Conservation (phyloP, 2,329 filamentous ascomycete genomes). For the Whalleya microplaca region DNA sequence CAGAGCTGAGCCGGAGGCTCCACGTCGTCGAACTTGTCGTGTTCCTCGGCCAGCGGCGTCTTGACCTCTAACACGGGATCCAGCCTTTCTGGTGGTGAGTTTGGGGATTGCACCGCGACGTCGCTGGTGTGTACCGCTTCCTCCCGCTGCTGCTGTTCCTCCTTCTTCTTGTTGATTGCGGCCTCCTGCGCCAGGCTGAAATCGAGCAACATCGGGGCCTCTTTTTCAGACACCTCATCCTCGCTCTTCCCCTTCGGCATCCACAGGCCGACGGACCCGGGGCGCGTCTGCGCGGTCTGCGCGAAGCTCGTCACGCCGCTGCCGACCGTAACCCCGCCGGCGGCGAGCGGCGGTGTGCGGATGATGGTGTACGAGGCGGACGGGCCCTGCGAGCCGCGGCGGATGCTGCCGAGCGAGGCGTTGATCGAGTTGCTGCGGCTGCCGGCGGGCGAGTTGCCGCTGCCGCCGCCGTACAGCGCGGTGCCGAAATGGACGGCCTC, state of each 20-base stretch:
- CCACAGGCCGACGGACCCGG: slow-evolving; percentile 53
- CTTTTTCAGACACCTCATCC: slow-evolving; percentile 30
- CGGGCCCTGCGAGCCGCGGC: slow-evolving; percentile 33
- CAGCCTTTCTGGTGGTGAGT: not conserved
- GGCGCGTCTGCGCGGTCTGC: slow-evolving; percentile 38
- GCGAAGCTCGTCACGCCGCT: slow-evolving; percentile 35
- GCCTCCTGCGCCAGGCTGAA: slow-evolving; percentile 47
- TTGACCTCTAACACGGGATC: not conserved
- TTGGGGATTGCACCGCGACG: not conserved
- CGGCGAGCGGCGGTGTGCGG: slow-evolving; percentile 30
- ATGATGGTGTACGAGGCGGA: slow-evolving; percentile 8
- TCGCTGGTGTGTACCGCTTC: slow-evolving; percentile 1
- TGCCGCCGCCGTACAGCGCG: slow-evolving; percentile 44
- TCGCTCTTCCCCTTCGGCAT: slow-evolving; percentile 41
- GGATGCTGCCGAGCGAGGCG: slow-evolving; percentile 42
- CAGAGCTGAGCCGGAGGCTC: slow-evolving; percentile 30
- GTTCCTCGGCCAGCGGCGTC: slow-evolving; percentile 28
- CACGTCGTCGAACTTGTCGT: slow-evolving; percentile 30
- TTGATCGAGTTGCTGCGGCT: slow-evolving; percentile 52
- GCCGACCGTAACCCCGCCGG: slow-evolving; percentile 44
- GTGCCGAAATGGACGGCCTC: slow-evolving; percentile 33
- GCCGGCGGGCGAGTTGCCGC: slow-evolving; percentile 42
- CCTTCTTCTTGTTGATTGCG: slow-evolving; percentile 27
- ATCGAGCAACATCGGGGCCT: slow-evolving; percentile 50
- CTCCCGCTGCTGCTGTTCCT: slow-evolving; percentile 3